These are phyloP conservation scores for Pseudonectria buxi DNA, from an alignment of 2,329 filamentous ascomycete species.

Conservation along the genomic window DNA sequence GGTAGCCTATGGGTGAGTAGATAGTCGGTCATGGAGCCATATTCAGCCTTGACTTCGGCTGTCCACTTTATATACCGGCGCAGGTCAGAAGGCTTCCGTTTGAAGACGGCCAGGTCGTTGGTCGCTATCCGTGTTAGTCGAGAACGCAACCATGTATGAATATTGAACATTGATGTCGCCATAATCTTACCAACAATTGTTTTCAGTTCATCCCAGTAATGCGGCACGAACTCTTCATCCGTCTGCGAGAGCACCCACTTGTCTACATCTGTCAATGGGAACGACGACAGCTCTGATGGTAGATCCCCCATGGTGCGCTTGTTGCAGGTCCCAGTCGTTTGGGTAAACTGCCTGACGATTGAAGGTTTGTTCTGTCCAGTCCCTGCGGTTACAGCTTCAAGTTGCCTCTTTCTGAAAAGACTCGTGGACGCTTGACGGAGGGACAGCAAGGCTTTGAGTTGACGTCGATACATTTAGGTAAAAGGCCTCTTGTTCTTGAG, in stretches of 20 bases:
- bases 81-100: constrained; percentile 73
- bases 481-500: too few species aligned
- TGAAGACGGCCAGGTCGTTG: constrained; percentile 66
- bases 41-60: constrained; percentile 58
- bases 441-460: too few species aligned
- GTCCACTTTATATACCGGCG: constrained; percentile 75
- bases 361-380: too few species aligned
- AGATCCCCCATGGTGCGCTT: constrained; percentile 34
- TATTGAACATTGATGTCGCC: too few species aligned
- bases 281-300: constrained; percentile 38
- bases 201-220: constrained; percentile 68
- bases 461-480: too few species aligned
- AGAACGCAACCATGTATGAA: too few species aligned
- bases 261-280: constrained; percentile 54
- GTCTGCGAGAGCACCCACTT: constrained; percentile 52
- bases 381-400: too few species aligned
- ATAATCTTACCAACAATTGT: constrained; percentile 53
- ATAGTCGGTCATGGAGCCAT: constrained; percentile 76
- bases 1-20: constrained; percentile 67
- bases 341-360: background rate
- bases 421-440: too few species aligned
- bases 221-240: constrained; percentile 63
- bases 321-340: background rate
- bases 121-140: constrained; percentile 29
- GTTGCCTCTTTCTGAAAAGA: too few species aligned